A percentile compares a stretch with the other conserved stretches of the same genome.
phyloP scores from a whole-genome alignment of 2,329 filamentous ascomycete species.

The Tolypocladium tropicale region DNA sequence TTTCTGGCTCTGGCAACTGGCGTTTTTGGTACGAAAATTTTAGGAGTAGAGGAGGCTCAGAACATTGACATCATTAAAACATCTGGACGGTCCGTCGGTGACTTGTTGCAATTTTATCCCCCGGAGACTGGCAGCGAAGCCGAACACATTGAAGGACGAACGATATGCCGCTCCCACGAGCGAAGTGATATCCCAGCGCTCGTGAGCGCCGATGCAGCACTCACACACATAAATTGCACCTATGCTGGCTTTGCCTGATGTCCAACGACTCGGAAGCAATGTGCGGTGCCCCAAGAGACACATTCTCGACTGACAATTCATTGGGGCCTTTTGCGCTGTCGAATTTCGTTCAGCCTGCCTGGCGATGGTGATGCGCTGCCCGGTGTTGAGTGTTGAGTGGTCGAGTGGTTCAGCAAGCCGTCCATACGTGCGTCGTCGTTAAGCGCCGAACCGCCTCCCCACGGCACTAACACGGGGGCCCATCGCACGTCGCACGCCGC shows the following conservation, averaged over 20 bases:
- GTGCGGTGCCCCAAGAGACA: too few relatives aligned
- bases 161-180: not conserved
- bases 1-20: constrained; percentile 9
- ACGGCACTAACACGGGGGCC: not conserved
- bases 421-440: not conserved
- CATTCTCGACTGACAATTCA: too few relatives aligned
- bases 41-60: constrained; percentile 2
- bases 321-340: not conserved
- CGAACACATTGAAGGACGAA: too few relatives aligned
- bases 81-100: not conserved
- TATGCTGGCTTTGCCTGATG: not conserved
- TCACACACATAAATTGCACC: too few relatives aligned
- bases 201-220: not conserved
- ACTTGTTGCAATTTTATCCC: not conserved
- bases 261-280: not conserved
- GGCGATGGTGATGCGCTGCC: not conserved
- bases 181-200: not conserved
- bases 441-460: not conserved
- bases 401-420: too few relatives aligned
- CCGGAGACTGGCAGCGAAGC: too few relatives aligned
- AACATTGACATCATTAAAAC: not conserved
- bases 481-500: not conserved
- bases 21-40: constrained; percentile 11
- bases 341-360: not conserved
- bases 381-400: too few relatives aligned